Percentiles rank a stretch among this genome's conserved stretches.
These are phyloP conservation scores for Acacia pycnantha DNA, from an alignment of 331 rosid species.

Conservation along the genomic window DNA sequence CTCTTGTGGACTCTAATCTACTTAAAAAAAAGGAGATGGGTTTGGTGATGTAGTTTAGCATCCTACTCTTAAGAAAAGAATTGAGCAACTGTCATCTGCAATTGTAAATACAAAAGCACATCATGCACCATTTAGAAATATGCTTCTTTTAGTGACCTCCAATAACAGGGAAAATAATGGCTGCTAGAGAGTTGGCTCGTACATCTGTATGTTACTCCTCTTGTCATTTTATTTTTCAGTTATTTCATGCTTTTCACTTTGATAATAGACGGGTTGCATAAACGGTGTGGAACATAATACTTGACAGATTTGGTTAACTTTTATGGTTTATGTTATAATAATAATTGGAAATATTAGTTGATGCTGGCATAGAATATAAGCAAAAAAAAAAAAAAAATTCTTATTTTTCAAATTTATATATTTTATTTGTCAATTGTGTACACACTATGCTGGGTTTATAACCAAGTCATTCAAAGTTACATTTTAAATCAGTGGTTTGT, in stretches of 20 bases:
- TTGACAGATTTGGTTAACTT: not conserved
- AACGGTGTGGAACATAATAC: not conserved
- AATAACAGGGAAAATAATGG: constrained; percentile 98
- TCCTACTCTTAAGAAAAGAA: constrained; percentile 70
- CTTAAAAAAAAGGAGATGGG: constrained; percentile 56
- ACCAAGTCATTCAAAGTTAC: not conserved
- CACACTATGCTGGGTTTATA: not conserved
- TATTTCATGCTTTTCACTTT: constrained; percentile 1
- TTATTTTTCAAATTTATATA: no score
- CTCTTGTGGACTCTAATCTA: constrained; percentile 38
- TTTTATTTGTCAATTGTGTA: not conserved
- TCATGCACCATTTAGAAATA: constrained; percentile 93
- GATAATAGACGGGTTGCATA: not conserved
- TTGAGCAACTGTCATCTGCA: constrained; percentile 83
- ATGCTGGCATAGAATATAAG: no score
- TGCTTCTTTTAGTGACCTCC: constrained; percentile 99
- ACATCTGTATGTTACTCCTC: constrained; percentile 67
- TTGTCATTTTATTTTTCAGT: constrained; percentile 15
- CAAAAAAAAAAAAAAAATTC: no score
- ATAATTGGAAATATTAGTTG: no score
- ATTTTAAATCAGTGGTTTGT: not conserved
- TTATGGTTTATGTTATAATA: not conserved
- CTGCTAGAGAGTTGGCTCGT: constrained; percentile 88
- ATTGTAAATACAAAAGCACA: constrained; percentile 95
- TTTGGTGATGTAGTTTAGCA: constrained; percentile 93